These are phyloP conservation scores for Zygosaccharomyces bailii DNA, from an alignment of 805 yeast species.

Conservation along the genomic window DNA sequence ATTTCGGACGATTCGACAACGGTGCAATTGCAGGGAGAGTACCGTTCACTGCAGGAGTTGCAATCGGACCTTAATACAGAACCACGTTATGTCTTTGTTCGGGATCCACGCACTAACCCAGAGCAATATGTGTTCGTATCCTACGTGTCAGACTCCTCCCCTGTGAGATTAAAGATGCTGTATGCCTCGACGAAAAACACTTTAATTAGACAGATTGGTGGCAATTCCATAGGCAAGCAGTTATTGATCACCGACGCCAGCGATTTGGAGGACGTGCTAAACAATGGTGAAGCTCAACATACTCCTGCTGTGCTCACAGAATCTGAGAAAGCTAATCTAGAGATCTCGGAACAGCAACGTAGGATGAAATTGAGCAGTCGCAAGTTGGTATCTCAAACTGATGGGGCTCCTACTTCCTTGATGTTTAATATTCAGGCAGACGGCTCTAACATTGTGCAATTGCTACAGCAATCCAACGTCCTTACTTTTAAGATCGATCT, in stretches of 20 bases:
- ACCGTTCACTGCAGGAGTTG: slow-evolving; percentile 41
- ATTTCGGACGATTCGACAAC: slow-evolving; percentile 25
- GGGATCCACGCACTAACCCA: slow-evolving; percentile 29
- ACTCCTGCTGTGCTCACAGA: slow-evolving; percentile 23
- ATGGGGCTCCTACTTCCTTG: slow-evolving; percentile 27
- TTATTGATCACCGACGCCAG: slow-evolving; percentile 34
- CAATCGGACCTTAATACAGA: slow-evolving; percentile 36
- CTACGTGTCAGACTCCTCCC: slow-evolving; percentile 82
- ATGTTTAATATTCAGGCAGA: slow-evolving; percentile 26
- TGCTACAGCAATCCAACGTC: slow-evolving; percentile 41
- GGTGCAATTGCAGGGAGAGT: slow-evolving; percentile 20
- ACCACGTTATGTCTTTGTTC: slow-evolving; percentile 51
- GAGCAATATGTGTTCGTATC: slow-evolving; percentile 56
- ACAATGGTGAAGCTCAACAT: slow-evolving; percentile 10
- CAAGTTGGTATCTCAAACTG: slow-evolving; percentile 30
- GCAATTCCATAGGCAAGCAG: slow-evolving; percentile 37
- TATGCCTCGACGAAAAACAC: slow-evolving; percentile 89
- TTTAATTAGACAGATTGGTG: slow-evolving; percentile 70
- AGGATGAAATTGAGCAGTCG: slow-evolving; percentile 25
- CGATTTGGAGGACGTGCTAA: slow-evolving; percentile 29
- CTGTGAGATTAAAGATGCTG: slow-evolving; percentile 82
- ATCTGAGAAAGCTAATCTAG: slow-evolving; percentile 26
- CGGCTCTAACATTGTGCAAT: slow-evolving; percentile 17
- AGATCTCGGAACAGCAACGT: slow-evolving; percentile 32
- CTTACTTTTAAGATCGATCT: slow-evolving; percentile 51